These are phyloP conservation scores for Bonia amplexicaulis DNA, from an alignment of 176 grass and related monocot genomes.

Conservation along the genomic window DNA sequence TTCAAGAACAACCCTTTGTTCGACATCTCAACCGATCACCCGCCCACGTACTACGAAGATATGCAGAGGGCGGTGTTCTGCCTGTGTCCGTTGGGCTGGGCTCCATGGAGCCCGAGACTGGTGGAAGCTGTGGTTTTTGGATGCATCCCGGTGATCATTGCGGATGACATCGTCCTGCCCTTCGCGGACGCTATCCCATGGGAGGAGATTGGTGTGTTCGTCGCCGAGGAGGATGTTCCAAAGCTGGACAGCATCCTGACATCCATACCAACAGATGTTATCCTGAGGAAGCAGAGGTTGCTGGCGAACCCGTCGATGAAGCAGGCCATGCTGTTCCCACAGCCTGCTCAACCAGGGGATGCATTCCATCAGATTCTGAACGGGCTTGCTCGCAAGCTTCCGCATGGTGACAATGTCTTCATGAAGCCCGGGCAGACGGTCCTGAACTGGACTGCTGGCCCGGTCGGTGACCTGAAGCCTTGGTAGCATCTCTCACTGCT, in stretches of 20 bases:
- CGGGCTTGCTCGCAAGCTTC: constrained; percentile 78
- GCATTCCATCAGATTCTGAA: constrained; percentile 96
- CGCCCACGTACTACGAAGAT: constrained; percentile 84
- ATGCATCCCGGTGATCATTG: constrained; percentile 93
- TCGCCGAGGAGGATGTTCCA: constrained; percentile 71
- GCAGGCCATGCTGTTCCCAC: constrained; percentile 81
- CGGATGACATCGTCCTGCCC: constrained; percentile 84
- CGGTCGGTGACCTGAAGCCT: constrained; percentile 58
- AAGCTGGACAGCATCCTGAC: constrained; percentile 88
- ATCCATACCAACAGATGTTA: constrained; percentile 74
- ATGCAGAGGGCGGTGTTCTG: constrained; percentile 94
- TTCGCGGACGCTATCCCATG: constrained; percentile 87
- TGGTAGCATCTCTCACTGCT: constrained; percentile 51
- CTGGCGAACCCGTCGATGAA: constrained; percentile 93
- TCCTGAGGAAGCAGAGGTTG: constrained; percentile 84
- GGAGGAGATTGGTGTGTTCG: constrained; percentile 88
- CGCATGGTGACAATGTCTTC: constrained; percentile 59
- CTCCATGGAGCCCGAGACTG: constrained; percentile 91
- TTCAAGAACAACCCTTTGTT: constrained; percentile 95
- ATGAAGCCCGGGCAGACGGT: constrained; percentile 59
- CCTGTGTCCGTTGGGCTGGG: constrained; percentile 89
- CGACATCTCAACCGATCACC: constrained; percentile 91
- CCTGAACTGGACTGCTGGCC: constrained; percentile 89
- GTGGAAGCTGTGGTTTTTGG: constrained; percentile 87
- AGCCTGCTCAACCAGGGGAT: constrained; percentile 70